Conservation (phyloP, 495 filamentous ascomycete species). For the Aspergillus sclerotiicarbonarius region DNA sequence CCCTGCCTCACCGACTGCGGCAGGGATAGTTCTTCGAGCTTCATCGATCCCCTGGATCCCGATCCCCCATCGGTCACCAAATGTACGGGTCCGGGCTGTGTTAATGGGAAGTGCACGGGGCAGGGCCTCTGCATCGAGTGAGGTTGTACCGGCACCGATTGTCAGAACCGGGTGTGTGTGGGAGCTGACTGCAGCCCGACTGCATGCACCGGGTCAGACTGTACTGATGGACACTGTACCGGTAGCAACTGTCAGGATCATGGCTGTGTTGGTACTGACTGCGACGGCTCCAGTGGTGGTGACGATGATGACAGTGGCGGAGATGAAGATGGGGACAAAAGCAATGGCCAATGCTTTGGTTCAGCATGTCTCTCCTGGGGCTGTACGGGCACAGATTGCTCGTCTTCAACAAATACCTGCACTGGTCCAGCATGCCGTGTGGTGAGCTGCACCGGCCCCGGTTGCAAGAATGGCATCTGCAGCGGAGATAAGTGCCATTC, state of each 20-base stretch:
- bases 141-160: conserved; percentile 9
- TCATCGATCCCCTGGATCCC: conserved; percentile 4
- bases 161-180: conserved; percentile 4
- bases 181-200: background rate
- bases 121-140: background rate
- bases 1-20: conserved; percentile 7
- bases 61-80: background rate
- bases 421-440: conserved; percentile 1
- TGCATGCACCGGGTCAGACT: conserved; percentile 1
- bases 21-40: background rate
- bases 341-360: conserved; percentile 1
- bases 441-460: conserved; percentile 4
- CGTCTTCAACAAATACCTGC: background rate
- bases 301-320: background rate
- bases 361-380: conserved; percentile 3
- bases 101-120: conserved; percentile 5
- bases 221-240: conserved; percentile 3
- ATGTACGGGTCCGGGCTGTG: conserved; percentile 8
- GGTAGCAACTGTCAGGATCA: background rate
- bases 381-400: conserved; percentile 6
- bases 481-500: conserved; percentile 5
- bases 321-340: background rate
- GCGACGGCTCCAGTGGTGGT: background rate
- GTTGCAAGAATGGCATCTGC: conserved; percentile 9
- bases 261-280: conserved; percentile 5